Evolutionary conservation across 225 moss, liverwort and hornwort species (phyloP).

Genomic region (Polytrichum formosum): DNA sequence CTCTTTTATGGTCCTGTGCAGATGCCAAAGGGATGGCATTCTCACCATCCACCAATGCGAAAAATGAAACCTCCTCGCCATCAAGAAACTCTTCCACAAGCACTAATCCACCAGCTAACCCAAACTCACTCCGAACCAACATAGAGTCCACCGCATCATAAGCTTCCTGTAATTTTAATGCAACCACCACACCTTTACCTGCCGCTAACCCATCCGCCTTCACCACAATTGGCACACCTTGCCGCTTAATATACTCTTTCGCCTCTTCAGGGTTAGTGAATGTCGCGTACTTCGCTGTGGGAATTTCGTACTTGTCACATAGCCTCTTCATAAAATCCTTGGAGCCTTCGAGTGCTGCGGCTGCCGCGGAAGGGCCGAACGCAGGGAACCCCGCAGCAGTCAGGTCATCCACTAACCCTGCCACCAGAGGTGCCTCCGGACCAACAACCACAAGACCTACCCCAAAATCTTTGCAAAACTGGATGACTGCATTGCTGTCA

Average conservation of each 20-base stretch:
- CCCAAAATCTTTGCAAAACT: constrained; percentile 49
- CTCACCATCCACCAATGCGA: constrained; percentile 88
- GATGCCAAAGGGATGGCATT: constrained; percentile 75
- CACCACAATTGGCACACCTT: constrained; percentile 85
- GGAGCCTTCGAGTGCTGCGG: constrained; percentile 83
- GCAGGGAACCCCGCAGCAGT: constrained; percentile 51
- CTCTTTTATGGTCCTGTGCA: constrained; percentile 92
- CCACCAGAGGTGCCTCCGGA: constrained; percentile 84
- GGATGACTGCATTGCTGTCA: constrained; percentile 56
- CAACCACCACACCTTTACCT: constrained; percentile 91
- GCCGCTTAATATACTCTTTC: constrained; percentile 64
- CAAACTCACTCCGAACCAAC: constrained; percentile 65
- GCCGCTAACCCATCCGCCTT: constrained; percentile 96
- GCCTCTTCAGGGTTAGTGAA: constrained; percentile 63
- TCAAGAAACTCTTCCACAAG: constrained; percentile 98
- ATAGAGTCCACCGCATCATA: constrained; percentile 82
- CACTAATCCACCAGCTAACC: constrained; percentile 71
- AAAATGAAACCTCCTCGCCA: constrained; percentile 91
- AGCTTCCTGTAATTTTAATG: constrained; percentile 62
- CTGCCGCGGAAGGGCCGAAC: constrained; percentile 77
- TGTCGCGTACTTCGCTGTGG: constrained; percentile 76
- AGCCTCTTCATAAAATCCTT: constrained; percentile 93
- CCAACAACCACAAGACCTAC: constrained; percentile 87
- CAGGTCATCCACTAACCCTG: constrained; percentile 79
- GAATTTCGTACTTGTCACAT: constrained; percentile 81